Evolutionary conservation across 164 flowering plant species (phyloP).

Genomic region (grape (Vitis vinifera)): ASM3070453v1 NC_081820.1:27486001-27486500

Average conservation of each 20-base stretch:
- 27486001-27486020: too few relatives aligned
- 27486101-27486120: not conserved
- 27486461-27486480: not conserved
- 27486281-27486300: conserved; percentile 95
- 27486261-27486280: conserved; percentile 99
- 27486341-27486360: conserved; percentile 42
- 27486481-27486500: too few relatives aligned
- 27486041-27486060: too few relatives aligned
- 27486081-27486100: not conserved
- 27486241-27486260: conserved; percentile 32
- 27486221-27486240: not conserved
- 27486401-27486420: not conserved
- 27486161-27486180: not conserved
- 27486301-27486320: conserved; percentile 77
- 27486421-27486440: not conserved
- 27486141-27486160: not conserved
- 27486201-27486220: not conserved
- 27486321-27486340: conserved; percentile 33
- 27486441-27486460: not conserved
- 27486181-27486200: not conserved
- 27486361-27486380: conserved; percentile 44
- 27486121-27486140: not conserved
- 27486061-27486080: too few relatives aligned
- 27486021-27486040: too few relatives aligned
- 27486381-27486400: not conserved